phyloP scores from a whole-genome alignment of 345 rosid genomes.

The Citrus cavaleriei region DNA sequence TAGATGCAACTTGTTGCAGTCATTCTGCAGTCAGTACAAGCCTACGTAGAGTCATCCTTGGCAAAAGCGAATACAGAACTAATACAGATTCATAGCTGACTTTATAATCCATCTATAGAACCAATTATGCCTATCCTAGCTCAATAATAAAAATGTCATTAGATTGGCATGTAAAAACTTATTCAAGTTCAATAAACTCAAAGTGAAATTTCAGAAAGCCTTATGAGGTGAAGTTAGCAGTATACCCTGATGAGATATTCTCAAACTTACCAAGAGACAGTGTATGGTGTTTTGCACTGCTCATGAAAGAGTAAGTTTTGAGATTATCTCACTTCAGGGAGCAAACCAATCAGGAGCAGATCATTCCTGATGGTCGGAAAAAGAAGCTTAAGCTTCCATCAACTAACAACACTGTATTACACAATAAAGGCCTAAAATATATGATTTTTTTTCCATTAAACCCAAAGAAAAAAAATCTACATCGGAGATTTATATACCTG shows the following conservation, averaged over 20 bases:
- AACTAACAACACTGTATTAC: not conserved
- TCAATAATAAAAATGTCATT: not conserved
- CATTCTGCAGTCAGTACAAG: constrained; percentile 39
- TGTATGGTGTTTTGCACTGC: not conserved
- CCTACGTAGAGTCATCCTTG: constrained; percentile 44
- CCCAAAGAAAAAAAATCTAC: not conserved
- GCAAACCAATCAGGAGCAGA: constrained; percentile 10
- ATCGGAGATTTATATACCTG: constrained; percentile 40
- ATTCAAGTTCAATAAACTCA: not conserved
- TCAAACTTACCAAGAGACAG: not conserved
- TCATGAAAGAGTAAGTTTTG: not conserved
- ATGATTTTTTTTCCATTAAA: not conserved
- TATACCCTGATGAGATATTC: not conserved
- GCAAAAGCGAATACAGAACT: not conserved
- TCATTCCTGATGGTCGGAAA: not conserved
- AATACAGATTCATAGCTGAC: not conserved
- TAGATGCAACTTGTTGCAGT: constrained; percentile 14
- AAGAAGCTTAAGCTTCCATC: too few species aligned
- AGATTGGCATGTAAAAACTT: not conserved
- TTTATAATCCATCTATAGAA: not conserved
- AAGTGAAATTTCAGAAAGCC: not conserved
- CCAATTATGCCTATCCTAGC: too few species aligned
- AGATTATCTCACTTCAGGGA: constrained; percentile 12
- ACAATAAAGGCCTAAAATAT: not conserved
- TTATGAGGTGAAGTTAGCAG: not conserved